These are phyloP conservation scores for Chimonanthus salicifolius DNA, from an alignment of 164 flowering plant species.

Conservation along the genomic window DNA sequence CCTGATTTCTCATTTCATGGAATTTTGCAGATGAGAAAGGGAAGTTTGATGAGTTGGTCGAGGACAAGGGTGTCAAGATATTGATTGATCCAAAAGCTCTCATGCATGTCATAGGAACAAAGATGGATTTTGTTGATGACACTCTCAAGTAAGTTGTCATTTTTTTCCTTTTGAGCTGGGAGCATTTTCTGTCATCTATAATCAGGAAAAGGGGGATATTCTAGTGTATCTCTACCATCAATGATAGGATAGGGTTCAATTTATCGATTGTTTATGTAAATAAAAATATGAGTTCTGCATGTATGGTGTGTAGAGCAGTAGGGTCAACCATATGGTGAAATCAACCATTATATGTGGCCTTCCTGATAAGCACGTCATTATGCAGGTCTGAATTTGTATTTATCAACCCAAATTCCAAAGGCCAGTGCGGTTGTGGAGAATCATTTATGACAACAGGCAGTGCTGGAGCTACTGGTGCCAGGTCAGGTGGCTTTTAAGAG, in stretches of 20 bases:
- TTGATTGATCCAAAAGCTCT: conserved; percentile 86
- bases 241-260: too few relatives aligned
- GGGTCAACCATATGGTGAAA: not conserved
- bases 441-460: conserved; percentile 66
- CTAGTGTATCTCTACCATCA: too few relatives aligned
- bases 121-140: conserved; percentile 95
- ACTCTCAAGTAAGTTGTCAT: conserved; percentile 54
- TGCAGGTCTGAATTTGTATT: conserved; percentile 84
- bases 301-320: not conserved
- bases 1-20: not conserved
- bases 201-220: too few relatives aligned
- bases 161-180: too few relatives aligned
- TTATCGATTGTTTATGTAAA: too few relatives aligned
- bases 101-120: conserved; percentile 97
- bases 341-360: not conserved
- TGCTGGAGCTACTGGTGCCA: conserved; percentile 30
- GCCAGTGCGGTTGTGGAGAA: conserved; percentile 87
- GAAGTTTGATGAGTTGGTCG: conserved; percentile 83
- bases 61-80: conserved; percentile 89
- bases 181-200: too few relatives aligned
- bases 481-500: not conserved
- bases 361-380: not conserved
- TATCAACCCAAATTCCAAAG: conserved; percentile 78
- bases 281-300: not conserved
- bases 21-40: conserved; percentile 73